These are phyloP conservation scores for Aspergillus amoenus DNA, from an alignment of 2,329 filamentous ascomycete species.

Conservation along the genomic window DNA sequence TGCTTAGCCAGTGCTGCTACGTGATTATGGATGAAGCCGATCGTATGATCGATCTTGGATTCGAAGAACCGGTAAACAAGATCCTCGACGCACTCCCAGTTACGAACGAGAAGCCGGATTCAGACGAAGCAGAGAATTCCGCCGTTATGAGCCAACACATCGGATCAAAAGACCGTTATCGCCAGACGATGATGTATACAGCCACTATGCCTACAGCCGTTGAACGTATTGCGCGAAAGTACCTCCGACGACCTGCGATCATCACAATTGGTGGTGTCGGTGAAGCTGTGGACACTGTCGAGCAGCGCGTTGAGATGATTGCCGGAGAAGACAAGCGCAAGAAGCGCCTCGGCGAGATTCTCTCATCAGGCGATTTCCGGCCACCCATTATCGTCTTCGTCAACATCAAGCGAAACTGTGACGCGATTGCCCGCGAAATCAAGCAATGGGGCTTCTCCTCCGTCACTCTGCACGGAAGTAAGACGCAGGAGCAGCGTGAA, in stretches of 20 bases:
- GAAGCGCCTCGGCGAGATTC: slow-evolving; percentile 89
- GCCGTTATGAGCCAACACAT: slow-evolving; percentile 80
- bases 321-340: slow-evolving; percentile 92
- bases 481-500: slow-evolving; percentile 97
- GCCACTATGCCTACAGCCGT: slow-evolving; percentile 94
- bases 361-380: slow-evolving; percentile 74
- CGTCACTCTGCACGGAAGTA: slow-evolving; percentile 90
- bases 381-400: slow-evolving; percentile 98
- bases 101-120: slow-evolving; percentile 91
- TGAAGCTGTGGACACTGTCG: slow-evolving; percentile 95
- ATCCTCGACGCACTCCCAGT: slow-evolving; percentile 94
- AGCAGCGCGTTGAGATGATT: slow-evolving; percentile 93
- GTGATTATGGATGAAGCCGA: slow-evolving; percentile 99
- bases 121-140: slow-evolving; percentile 83
- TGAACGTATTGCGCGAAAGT: slow-evolving; percentile 95
- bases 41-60: slow-evolving; percentile 97
- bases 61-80: slow-evolving; percentile 96
- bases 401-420: slow-evolving; percentile 99
- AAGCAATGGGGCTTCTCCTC: slow-evolving; percentile 88
- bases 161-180: slow-evolving; percentile 74
- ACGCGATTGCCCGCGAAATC: slow-evolving; percentile 90
- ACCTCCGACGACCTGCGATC: slow-evolving; percentile 86
- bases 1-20: slow-evolving; percentile 95
- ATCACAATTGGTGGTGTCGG: slow-evolving; percentile 93
- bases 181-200: slow-evolving; percentile 99